phyloP scores from a whole-genome alignment of 2,329 filamentous ascomycete species.

The Colletotrichum orchidophilum region DNA sequence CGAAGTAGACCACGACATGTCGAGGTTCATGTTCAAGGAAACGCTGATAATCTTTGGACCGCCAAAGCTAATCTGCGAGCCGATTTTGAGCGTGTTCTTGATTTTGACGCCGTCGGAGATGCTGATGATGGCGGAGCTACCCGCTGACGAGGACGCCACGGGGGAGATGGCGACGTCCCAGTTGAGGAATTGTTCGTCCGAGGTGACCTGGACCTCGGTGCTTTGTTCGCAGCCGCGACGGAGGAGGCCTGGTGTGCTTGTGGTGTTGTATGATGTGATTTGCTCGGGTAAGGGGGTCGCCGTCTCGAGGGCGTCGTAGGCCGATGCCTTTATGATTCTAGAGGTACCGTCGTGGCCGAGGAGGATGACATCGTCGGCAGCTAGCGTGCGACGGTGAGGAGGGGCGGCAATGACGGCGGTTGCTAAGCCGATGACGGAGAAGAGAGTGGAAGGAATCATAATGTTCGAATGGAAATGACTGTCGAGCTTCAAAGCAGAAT shows the following conservation, averaged over 20 bases:
- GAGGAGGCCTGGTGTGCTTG: not conserved
- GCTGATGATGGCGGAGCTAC: constrained; percentile 38
- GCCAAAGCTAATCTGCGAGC: constrained; percentile 36
- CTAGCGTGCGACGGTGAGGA: constrained; percentile 2
- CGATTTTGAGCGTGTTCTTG: constrained; percentile 41
- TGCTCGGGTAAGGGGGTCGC: not conserved
- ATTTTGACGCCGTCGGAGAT: constrained; percentile 44
- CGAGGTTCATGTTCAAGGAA: constrained; percentile 36
- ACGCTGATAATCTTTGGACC: constrained; percentile 35
- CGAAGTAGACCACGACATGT: constrained; percentile 39
- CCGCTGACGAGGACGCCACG: constrained; percentile 42
- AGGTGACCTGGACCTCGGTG: constrained; percentile 38
- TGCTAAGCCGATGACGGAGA: constrained; percentile 7
- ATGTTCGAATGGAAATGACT: not conserved
- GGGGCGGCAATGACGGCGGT: not conserved
- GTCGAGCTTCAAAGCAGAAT: not conserved
- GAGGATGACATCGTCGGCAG: constrained; percentile 39
- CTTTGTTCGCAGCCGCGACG: constrained; percentile 35
- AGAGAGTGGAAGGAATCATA: not conserved
- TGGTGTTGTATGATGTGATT: not conserved
- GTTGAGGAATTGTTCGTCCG: constrained; percentile 45
- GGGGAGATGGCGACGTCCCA: constrained; percentile 50
- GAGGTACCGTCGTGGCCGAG: constrained; percentile 36
- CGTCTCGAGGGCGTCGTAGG: constrained; percentile 31
- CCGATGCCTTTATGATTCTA: constrained; percentile 39